Evolutionary conservation across 805 yeast genomes (phyloP), one percentile per base, ranked within the genome.

Genomic region (Pichia membranifaciens): DNA sequence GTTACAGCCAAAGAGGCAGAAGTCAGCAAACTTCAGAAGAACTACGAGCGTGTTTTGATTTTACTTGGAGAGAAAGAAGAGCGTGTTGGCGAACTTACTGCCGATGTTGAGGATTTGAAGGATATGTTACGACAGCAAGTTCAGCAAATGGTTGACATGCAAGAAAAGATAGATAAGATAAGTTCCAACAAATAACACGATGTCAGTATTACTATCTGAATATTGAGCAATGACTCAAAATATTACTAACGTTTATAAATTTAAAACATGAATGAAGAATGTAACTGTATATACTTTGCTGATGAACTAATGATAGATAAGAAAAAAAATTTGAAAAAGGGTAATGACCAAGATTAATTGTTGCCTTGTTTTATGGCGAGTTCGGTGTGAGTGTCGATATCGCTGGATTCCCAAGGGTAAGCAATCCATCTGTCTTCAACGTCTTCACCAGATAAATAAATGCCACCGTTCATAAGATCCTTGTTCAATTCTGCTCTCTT

Each of bases 91-190:
- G 99, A 93, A 64, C 72, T 93, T 40, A 76, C 74, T 54, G 96
- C 95, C 7, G 99, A 93, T 59, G 91, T 93, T 16, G 75, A 72
- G 4, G 99, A 93, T 65, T 72, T 91, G 65, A 93, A 93, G 65
- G 95, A 87, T 41, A 71, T 93, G 70, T 76, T 88, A 63, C 74
- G 79, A 51, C 76, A 76, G 52, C 99, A 91, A 65, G 90, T 91
- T 38, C 95, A 87, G 62, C 93, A 90, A 54, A 74, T 91, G 78
- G 81, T 88, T 38, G 83, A 76, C 38, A 55, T 84, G 56, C 86
- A 82, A 54, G 70, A 61, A 41, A 54, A 52, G 21, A 46, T 55
- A n/a, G 48, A 49, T 18, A n/a, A 39, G 40, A 12, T 41, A 16
- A 40, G 21, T 16, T 21, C 28, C 16, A n/a, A 15, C 8, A 20